Evolutionary conservation across 2,329 filamentous ascomycete species (phyloP), one percentile per base, ranked within the genome.

Genomic region (Sarocladium strictum): DNA sequence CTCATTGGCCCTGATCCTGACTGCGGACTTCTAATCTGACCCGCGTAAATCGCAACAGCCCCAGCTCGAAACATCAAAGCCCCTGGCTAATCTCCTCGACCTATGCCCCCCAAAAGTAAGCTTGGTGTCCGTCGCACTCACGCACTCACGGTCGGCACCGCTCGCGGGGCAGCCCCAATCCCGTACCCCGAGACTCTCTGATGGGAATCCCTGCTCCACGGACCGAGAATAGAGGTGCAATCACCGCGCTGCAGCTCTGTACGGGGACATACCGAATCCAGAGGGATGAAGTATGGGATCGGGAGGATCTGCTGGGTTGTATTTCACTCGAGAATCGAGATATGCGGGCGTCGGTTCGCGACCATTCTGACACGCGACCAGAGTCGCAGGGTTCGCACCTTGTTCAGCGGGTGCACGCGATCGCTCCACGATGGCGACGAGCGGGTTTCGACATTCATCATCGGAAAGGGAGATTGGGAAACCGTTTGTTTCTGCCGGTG

Each of bases 41-140:
- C 47, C 47, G 47, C 21, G 17, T 10, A 17, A 43, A 21, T 9
- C 23, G 17, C 38, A n/a, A 23, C 10, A 9, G 15, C 29, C 15
- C 47, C 47, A 35, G 43, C 47, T 51, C 17, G 47, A 51, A 51
- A 51, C 47, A 33, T 51, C 7, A n/a, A 49, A 15, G 47, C 47
- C 47, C 47, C 47, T 51, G 47, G 17, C 47, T 29, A 51, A 51
- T 51, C 47, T 51, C 47, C 47, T 11, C 27, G 3, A 14, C 35
- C 47, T 29, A 51, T 10, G 47, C 7, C 43, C 17, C 43, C n/a
- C n/a, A n/a, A n/a, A n/a, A n/a, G n/a, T n/a, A 17, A 29, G 43
- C 43, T 15, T 6, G 12, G 35, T 5, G 9, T 38, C 35, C 9
- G 9, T 5, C 35, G 35, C 35, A 15, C 5, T 7, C 35, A 15